Evolutionary conservation across 2,329 filamentous ascomycete genomes (phyloP).

Genomic region (Aspergillus tamarii): DNA sequence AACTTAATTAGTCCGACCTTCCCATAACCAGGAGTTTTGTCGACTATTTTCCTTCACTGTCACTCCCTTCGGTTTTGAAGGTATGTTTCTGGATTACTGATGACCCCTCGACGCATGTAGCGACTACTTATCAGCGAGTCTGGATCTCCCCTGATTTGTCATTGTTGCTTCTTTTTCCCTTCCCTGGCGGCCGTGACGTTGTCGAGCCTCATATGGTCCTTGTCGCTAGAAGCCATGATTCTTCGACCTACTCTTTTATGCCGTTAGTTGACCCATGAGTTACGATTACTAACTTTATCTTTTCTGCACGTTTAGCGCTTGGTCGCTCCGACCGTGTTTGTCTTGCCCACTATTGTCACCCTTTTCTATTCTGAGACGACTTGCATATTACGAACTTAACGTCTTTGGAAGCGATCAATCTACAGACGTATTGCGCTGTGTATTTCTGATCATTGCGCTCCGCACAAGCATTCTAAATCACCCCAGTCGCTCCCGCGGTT

Average conservation of each 20-base stretch:
- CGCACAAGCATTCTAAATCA: constrained; percentile 22
- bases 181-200: neutral
- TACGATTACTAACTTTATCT: constrained; percentile 21
- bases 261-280: neutral
- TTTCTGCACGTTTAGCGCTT: constrained; percentile 25
- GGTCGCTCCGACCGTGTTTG: constrained; percentile 31
- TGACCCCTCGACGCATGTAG: neutral
- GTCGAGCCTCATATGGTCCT: neutral
- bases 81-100: constrained; percentile 26
- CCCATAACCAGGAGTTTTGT: constrained; percentile 19
- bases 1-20: constrained; percentile 22
- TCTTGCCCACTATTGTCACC: constrained; percentile 20
- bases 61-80: constrained; percentile 37
- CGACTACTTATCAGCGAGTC: neutral
- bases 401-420: constrained; percentile 14
- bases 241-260: neutral
- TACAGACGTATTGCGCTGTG: constrained; percentile 14
- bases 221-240: neutral
- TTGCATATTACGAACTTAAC: constrained; percentile 16
- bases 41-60: constrained; percentile 27
- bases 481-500: constrained; percentile 17
- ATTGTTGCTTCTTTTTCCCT: neutral
- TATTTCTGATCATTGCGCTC: constrained; percentile 11
- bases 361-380: constrained; percentile 15
- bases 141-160: neutral